phyloP scores from a whole-genome alignment of 2,329 filamentous ascomycete genomes.

The Cladosporium sp. region DNA sequence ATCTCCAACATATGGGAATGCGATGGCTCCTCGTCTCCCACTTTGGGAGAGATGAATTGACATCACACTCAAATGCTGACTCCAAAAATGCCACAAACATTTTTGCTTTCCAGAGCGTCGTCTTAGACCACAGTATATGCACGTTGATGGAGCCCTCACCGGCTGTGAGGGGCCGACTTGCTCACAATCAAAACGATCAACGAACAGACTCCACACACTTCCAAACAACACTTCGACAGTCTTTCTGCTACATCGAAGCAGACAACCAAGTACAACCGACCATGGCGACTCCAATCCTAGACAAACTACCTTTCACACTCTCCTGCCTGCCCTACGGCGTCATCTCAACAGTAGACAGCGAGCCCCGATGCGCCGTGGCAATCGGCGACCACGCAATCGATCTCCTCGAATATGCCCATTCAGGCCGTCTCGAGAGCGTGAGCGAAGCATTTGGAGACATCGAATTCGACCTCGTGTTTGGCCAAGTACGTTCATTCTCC shows the following conservation, averaged over 20 bases:
- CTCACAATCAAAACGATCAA: constrained; percentile 3
- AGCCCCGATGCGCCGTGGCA: constrained; percentile 34
- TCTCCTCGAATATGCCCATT: constrained; percentile 23
- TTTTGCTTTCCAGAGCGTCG: not conserved
- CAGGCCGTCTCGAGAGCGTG: not conserved
- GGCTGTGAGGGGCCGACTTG: constrained; percentile 10
- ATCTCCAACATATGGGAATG: not conserved
- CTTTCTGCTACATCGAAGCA: not conserved
- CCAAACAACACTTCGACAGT: not conserved
- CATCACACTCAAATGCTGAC: not conserved
- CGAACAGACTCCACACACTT: not conserved
- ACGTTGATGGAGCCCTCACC: not conserved
- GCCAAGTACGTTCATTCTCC: not conserved
- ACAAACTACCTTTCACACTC: constrained; percentile 31
- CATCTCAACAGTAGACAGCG: constrained; percentile 29
- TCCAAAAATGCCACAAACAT: not conserved
- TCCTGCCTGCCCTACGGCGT: constrained; percentile 34
- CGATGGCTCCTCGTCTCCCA: not conserved
- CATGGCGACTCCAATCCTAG: constrained; percentile 27
- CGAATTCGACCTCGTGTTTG: not conserved
- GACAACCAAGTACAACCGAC: not conserved
- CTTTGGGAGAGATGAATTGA: not conserved
- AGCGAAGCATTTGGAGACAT: not conserved
- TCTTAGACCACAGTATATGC: not conserved
- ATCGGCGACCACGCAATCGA: constrained; percentile 35